Conservation (phyloP, 805 yeast genomes). For the Candida methanosorbosa region DNA sequence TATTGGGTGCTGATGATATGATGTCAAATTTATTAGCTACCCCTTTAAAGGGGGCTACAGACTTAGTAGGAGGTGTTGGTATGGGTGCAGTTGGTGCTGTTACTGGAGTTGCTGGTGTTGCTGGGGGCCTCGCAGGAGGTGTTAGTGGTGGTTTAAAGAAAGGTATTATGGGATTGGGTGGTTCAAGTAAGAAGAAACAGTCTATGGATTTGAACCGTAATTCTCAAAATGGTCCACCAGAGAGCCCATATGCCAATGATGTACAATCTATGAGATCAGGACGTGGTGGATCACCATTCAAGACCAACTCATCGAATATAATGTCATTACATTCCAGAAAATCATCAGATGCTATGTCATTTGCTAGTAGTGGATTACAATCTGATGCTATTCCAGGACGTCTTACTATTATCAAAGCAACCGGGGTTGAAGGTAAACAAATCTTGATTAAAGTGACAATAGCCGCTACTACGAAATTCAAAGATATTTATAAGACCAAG, state of each 20-base stretch:
- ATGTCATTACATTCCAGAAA: constrained; percentile 9
- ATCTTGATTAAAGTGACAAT: constrained; percentile 47
- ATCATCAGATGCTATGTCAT: constrained; percentile 25
- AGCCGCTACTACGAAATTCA: constrained; percentile 31
- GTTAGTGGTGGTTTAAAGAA: constrained; percentile 18
- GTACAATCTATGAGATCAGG: constrained; percentile 30
- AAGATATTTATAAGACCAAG: constrained; percentile 60
- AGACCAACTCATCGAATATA: constrained; percentile 1
- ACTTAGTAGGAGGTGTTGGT: constrained; percentile 28
- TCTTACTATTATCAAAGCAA: constrained; percentile 35
- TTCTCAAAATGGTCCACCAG: constrained; percentile 8
- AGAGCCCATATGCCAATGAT: constrained; percentile 19
- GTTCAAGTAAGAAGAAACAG: constrained; percentile 9
- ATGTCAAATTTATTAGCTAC: constrained; percentile 16
- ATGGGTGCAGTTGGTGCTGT: constrained; percentile 35
- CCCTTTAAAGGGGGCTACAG: constrained; percentile 40
- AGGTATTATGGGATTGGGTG: constrained; percentile 7
- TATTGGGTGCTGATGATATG: constrained; percentile 35
- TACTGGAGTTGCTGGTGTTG: constrained; percentile 26
- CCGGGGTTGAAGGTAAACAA: constrained; percentile 12
- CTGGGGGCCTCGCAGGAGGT: constrained; percentile 22
- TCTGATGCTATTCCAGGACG: constrained; percentile 43
- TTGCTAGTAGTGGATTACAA: constrained; percentile 24
- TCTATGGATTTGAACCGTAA: constrained; percentile 9
- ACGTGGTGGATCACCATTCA: constrained; percentile 1